phyloP scores from a whole-genome alignment of 495 filamentous ascomycete species.

The Neurospora sp. region DNA sequence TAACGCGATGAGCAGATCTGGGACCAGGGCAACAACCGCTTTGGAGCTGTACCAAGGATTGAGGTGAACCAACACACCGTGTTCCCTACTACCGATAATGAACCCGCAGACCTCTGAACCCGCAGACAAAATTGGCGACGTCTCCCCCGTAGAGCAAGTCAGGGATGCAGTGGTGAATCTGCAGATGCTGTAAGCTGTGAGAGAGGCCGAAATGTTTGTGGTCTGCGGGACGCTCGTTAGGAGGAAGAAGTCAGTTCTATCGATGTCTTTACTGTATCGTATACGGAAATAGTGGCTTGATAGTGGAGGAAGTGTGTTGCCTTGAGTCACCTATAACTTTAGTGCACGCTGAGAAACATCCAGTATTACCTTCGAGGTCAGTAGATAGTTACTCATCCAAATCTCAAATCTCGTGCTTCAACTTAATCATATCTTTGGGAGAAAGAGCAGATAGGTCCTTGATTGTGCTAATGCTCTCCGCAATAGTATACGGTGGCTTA shows the following conservation, averaged over 20 bases:
- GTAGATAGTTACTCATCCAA: neutral
- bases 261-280: neutral
- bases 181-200: neutral
- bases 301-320: neutral
- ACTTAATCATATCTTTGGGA: neutral
- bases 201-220: neutral
- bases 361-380: neutral
- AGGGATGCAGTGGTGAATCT: neutral
- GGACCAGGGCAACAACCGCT: conserved; percentile 60
- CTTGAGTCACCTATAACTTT: neutral
- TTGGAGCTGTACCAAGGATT: conserved; percentile 59
- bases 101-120: no score
- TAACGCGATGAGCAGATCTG: conserved; percentile 44
- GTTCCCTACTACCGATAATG: conserved; percentile 15
- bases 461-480: neutral
- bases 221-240: neutral
- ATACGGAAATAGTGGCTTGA: neutral
- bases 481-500: no score
- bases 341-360: neutral
- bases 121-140: neutral
- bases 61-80: conserved; percentile 42
- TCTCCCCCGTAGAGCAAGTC: neutral
- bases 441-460: neutral
- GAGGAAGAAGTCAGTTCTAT: neutral
- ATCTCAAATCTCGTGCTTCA: neutral